phyloP scores from a whole-genome alignment of 1,284 basidiomycete genomes.

The Cutaneotrichosporon sp. region DNA sequence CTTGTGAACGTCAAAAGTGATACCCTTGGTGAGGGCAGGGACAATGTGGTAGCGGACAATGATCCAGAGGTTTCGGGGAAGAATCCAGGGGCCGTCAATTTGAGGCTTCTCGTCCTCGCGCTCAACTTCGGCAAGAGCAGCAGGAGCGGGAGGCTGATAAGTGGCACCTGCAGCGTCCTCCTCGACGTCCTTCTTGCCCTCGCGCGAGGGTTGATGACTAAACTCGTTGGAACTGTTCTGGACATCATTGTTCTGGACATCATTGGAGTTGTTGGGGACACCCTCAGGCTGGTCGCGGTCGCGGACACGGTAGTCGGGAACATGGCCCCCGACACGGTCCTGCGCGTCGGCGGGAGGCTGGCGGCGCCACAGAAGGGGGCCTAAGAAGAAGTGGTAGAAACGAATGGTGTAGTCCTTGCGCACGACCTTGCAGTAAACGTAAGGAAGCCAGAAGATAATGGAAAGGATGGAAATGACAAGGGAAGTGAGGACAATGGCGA shows the following conservation, averaged over 20 bases:
- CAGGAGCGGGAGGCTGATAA: constrained; percentile 5
- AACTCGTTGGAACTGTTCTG: not conserved
- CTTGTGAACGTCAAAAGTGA: constrained; percentile 45
- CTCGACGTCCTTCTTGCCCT: constrained; percentile 13
- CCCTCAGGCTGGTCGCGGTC: constrained; percentile 20
- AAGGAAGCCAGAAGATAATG: constrained; percentile 53
- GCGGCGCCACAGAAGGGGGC: constrained; percentile 51
- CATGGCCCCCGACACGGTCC: constrained; percentile 14
- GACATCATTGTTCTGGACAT: not conserved
- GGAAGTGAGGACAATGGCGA: constrained; percentile 50
- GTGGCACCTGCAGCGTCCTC: not conserved
- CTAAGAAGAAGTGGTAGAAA: constrained; percentile 52
- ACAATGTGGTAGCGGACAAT: constrained; percentile 44
- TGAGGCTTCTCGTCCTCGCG: constrained; percentile 8
- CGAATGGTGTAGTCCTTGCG: constrained; percentile 52
- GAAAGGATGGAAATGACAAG: constrained; percentile 48
- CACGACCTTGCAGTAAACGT: constrained; percentile 51
- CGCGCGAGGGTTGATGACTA: not conserved
- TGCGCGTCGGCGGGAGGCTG: constrained; percentile 11
- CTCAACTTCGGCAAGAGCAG: constrained; percentile 33
- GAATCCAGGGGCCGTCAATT: constrained; percentile 37
- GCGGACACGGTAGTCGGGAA: constrained; percentile 49
- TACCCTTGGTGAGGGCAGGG: constrained; percentile 33
- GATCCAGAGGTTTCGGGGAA: constrained; percentile 50
- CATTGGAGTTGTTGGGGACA: not conserved